phyloP scores from a whole-genome alignment of 2,329 filamentous ascomycete genomes.

The Emergomyces orientalis region DNA sequence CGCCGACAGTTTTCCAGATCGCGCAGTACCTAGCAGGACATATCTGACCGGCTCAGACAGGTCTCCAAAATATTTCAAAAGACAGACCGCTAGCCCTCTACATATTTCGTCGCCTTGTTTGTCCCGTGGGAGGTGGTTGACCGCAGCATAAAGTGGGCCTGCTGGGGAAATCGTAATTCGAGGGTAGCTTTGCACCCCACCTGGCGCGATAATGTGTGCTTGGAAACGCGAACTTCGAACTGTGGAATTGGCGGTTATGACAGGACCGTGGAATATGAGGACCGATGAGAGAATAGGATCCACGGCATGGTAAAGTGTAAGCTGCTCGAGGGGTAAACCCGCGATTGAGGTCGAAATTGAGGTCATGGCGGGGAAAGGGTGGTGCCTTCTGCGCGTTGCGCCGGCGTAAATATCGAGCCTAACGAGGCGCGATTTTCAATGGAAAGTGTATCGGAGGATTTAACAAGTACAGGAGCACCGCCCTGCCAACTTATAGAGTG shows the following conservation, averaged over 20 bases:
- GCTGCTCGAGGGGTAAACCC: constrained; percentile 65
- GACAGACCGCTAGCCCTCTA: constrained; percentile 79
- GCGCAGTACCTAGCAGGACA: constrained; percentile 50
- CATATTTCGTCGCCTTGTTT: constrained; percentile 93
- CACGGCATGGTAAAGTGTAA: constrained; percentile 80
- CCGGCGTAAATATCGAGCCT: neutral
- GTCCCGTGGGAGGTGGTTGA: constrained; percentile 81
- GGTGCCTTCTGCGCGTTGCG: constrained; percentile 2
- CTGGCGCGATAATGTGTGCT: constrained; percentile 81
- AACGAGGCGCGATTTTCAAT: neutral
- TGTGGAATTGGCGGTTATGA: constrained; percentile 77
- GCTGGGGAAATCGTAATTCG: constrained; percentile 89
- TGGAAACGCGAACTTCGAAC: constrained; percentile 89
- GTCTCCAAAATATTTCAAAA: constrained; percentile 91
- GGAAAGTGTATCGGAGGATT: neutral
- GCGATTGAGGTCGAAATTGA: constrained; percentile 67
- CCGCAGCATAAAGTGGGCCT: constrained; percentile 81
- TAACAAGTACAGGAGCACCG: neutral
- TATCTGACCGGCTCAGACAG: constrained; percentile 67
- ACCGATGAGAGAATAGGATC: constrained; percentile 73
- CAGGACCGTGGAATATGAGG: constrained; percentile 84
- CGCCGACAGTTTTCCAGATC: constrained; percentile 47
- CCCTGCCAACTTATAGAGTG: neutral
- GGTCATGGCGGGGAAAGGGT: constrained; percentile 56
- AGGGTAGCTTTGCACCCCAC: constrained; percentile 80